Evolutionary conservation across 2,329 filamentous ascomycete species (phyloP), one percentile per base, ranked within the genome.

Genomic region (Rhynchosporium graminicola): DNA sequence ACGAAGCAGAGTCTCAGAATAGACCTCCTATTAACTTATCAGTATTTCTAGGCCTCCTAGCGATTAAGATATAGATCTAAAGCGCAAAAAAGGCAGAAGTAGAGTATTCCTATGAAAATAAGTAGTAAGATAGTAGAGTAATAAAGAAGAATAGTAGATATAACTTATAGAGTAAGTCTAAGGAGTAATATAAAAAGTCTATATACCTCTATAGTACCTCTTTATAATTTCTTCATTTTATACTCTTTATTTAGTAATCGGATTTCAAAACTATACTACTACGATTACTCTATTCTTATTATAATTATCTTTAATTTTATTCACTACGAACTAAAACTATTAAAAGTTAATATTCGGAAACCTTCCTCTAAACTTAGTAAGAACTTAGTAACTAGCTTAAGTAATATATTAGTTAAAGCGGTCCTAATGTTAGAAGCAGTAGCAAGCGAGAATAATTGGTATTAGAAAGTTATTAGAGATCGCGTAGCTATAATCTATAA

Each of bases 1-100:
- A 38, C 48, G 31, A 51, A 51, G 48, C 29, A 51, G 48, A 51
- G n/a, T 51, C 48, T 51, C 48, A 29, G 29, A 51, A 51, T 38
- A 5, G 29, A 36, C 48, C 36, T 51, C 48, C 31, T 51, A 36
- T 51, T 38, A 29, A 31, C 31, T 29, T 33, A 51, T 51, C 29
- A 15, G 48, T 36, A 29, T 36, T 51, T 36, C 48, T 38, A 51
- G 12, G 13, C 31, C 13, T 51, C 48, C 29, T 15, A 36, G 48
- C 48, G 48, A 51, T 51, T 10, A 29, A 45, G 31, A 40, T 15
- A 38, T 38, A n/a, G 33, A 52, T 52, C 26, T 28, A 5, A 38
- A 15, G n/a, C 50, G 31, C 50, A 2, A 52, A 52, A 52, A 12
- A 7, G 50, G 13, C 20, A 40, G 26, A 7, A 3, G 50, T 52